These are phyloP conservation scores for Letharia lupina DNA, from an alignment of 495 filamentous ascomycete genomes.

Conservation along the genomic window DNA sequence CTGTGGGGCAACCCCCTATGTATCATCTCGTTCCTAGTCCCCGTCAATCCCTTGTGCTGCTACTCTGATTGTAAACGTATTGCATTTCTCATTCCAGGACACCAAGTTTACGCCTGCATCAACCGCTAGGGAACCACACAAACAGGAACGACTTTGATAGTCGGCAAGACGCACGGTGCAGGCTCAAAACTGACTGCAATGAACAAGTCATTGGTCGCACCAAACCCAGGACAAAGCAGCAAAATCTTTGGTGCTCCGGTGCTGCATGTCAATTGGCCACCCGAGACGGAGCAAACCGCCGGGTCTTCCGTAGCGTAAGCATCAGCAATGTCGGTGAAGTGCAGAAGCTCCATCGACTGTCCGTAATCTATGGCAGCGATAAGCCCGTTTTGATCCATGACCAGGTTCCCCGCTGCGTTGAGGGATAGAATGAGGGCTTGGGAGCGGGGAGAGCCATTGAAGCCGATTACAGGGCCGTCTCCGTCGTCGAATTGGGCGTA, in stretches of 20 bases:
- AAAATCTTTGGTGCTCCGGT: constrained; percentile 5
- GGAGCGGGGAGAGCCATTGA: constrained; percentile 2
- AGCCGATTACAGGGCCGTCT: neutral
- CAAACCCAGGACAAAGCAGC: neutral
- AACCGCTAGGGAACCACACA: neutral
- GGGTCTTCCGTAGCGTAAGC: neutral
- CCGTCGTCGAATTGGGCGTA: neutral
- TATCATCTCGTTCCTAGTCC: neutral
- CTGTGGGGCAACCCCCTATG: neutral
- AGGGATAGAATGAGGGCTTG: constrained; percentile 5
- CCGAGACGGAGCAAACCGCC: constrained; percentile 3
- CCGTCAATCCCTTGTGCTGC: neutral
- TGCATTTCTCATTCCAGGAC: neutral
- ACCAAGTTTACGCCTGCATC: neutral
- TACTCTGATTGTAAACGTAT: neutral
- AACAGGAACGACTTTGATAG: constrained; percentile 1
- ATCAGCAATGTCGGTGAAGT: constrained; percentile 1
- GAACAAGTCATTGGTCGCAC: neutral
- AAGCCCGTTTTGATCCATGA: constrained; percentile 1
- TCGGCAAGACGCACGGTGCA: neutral
- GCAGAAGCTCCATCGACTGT: constrained; percentile 6
- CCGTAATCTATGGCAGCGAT: neutral
- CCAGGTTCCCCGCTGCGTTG: neutral
- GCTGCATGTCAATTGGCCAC: neutral
- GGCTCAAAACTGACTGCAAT: neutral